A percentile compares a stretch with the other conserved stretches of the same genome.
Conservation (phyloP, 176 grass and related monocot genomes). For the Dactylis glomerata region DNA sequence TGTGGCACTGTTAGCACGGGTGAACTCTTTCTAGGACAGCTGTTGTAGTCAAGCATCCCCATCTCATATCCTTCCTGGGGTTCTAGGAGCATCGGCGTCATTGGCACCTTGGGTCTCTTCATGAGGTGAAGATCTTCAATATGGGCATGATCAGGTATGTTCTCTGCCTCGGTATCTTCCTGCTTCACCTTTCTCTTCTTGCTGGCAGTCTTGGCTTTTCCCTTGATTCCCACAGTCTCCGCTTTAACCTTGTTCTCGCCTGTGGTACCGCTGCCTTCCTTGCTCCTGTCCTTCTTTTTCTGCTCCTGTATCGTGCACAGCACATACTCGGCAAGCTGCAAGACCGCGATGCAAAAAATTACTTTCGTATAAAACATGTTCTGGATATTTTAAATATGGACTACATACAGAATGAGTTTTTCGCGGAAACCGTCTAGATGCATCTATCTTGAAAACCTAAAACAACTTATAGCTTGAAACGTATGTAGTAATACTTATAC, state of each 20-base stretch:
- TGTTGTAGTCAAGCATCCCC: background rate
- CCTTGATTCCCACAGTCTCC: background rate
- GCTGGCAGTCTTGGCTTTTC: background rate
- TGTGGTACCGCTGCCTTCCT: background rate
- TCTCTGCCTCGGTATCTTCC: background rate
- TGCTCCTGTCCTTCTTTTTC: background rate
- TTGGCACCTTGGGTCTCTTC: background rate
- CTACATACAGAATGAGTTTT: no score
- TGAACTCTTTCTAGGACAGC: no score
- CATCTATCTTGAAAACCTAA: no score
- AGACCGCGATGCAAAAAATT: no score
- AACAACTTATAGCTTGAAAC: no score
- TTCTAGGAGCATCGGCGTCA: background rate
- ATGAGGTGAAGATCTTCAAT: background rate
- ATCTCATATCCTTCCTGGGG: background rate
- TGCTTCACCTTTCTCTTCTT: slow-evolving; percentile 1
- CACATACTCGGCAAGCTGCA: slow-evolving; percentile 10
- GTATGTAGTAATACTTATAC: no score
- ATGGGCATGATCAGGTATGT: background rate
- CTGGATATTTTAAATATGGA: no score
- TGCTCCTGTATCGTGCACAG: slow-evolving; percentile 35
- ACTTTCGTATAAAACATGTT: no score
- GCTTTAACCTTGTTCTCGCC: background rate
- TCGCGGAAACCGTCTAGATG: no score
- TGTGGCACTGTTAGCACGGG: background rate